Evolutionary conservation across 176 grass and related monocot genomes (phyloP).

Genomic region (Oryza punctata): DNA sequence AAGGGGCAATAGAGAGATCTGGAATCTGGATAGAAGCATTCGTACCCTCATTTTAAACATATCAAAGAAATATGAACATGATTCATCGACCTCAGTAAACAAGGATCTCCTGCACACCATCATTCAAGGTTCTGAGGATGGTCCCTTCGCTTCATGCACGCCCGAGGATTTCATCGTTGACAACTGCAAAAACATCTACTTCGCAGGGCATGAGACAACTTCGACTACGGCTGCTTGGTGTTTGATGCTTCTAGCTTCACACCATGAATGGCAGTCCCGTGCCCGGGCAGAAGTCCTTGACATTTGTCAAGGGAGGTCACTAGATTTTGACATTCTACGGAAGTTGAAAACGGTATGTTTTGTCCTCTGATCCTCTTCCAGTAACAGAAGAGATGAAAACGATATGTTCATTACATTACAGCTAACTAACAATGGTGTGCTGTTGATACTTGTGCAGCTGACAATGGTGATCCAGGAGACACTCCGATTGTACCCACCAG

Average conservation of each 20-base stretch:
- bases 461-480: slow-evolving; percentile 94
- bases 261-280: slow-evolving; percentile 68
- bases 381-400: background rate
- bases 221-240: slow-evolving; percentile 65
- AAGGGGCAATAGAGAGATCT: slow-evolving; percentile 70
- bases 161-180: slow-evolving; percentile 65
- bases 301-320: slow-evolving; percentile 32
- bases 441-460: slow-evolving; percentile 39
- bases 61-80: slow-evolving; percentile 41
- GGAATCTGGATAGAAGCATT: slow-evolving; percentile 49
- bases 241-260: slow-evolving; percentile 69
- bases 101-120: slow-evolving; percentile 68
- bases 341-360: slow-evolving; percentile 61
- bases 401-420: background rate
- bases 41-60: slow-evolving; percentile 48
- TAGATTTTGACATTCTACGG: slow-evolving; percentile 49
- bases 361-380: background rate
- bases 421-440: background rate
- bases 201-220: slow-evolving; percentile 69
- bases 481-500: slow-evolving; percentile 53
- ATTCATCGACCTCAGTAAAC: background rate
- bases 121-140: slow-evolving; percentile 51
- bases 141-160: background rate
- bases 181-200: slow-evolving; percentile 94
- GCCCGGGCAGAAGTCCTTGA: slow-evolving; percentile 50